Evolutionary conservation across 2,329 filamentous ascomycete genomes (phyloP), one percentile per base, ranked within the genome.

Genomic region (Penicillium sp.): DNA sequence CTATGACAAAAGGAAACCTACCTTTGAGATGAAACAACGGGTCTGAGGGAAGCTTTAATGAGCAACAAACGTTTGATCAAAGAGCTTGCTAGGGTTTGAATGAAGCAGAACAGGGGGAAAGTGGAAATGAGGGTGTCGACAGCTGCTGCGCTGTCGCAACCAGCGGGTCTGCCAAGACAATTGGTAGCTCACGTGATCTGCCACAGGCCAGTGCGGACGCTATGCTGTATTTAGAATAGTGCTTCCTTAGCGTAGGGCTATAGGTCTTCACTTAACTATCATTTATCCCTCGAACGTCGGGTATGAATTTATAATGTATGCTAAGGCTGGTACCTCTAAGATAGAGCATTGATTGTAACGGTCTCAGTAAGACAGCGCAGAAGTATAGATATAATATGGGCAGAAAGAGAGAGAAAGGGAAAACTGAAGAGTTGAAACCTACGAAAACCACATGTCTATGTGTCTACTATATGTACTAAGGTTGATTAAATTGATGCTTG

Each of bases 91-190:
- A 58, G 57, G 64, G 53, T 53, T 53, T 61, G 41, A 57, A 36
- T 25, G 41, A 49, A 43, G 50, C 36, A 53, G 55, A 62, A 60
- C 55, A 61, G 60, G 63, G 63, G 61, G 53, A 27, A 45, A 51
- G 45, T 49, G 53, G 50, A 51, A 61, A 61, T 36, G 50, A 53
- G 41, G 59, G 63, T 62, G 64, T 63, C 55, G 56, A 57, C 53
- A 64, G 56, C 58, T 60, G 64, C 65, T 64, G 62, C 60, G 64
- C 60, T 56, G 69, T 70, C 68, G 70, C 68, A 71, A 68, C 64
- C 66, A 62, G 70, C 69, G 70, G 70, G 67, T 72, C 69, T 62
- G 68, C 70, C 70, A 73, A 73, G 68, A 10, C 19, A 21, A 5
- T 17, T 21, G 12, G 12, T 8, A 1, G 13, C 1, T 53, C 54